Evolutionary conservation across 495 filamentous ascomycete genomes (phyloP).

Genomic region (Penicillium paxilli): DNA sequence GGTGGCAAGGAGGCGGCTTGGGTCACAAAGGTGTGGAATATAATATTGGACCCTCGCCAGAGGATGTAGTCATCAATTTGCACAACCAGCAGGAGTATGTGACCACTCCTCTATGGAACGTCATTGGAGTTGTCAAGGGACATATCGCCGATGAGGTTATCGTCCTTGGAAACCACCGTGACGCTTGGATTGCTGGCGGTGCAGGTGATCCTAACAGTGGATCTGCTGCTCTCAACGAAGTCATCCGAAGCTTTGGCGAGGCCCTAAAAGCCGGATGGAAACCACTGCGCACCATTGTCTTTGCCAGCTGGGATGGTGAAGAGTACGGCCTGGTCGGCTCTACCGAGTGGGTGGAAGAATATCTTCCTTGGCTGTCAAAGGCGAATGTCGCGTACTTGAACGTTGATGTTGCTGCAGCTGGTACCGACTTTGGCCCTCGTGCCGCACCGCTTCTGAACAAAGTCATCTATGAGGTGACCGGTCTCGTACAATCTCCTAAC

Average conservation of each 20-base stretch:
- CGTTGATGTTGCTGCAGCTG: conserved; percentile 63
- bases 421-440: conserved; percentile 44
- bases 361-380: conserved; percentile 76
- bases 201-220: conserved; percentile 85
- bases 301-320: conserved; percentile 77
- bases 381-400: conserved; percentile 75
- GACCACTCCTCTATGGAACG: conserved; percentile 90
- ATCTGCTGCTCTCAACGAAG: conserved; percentile 85
- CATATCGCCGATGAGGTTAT: conserved; percentile 82
- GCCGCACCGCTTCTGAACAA: conserved; percentile 78
- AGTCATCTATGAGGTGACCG: conserved; percentile 67
- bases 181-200: conserved; percentile 91
- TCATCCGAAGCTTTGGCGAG: conserved; percentile 78
- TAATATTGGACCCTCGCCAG: conserved; percentile 85
- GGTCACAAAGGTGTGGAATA: conserved; percentile 84
- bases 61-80: conserved; percentile 73
- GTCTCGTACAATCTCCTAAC: conserved; percentile 76
- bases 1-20: conserved; percentile 73
- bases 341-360: conserved; percentile 79
- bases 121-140: conserved; percentile 94
- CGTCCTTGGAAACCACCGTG: conserved; percentile 92
- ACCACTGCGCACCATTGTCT: conserved; percentile 77
- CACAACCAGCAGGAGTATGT: conserved; percentile 87
- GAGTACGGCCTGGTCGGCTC: conserved; percentile 72
- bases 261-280: conserved; percentile 78